These are phyloP conservation scores for Lathyrus tuberosus DNA, from an alignment of 306 rosid genomes.

Conservation along the genomic window DNA sequence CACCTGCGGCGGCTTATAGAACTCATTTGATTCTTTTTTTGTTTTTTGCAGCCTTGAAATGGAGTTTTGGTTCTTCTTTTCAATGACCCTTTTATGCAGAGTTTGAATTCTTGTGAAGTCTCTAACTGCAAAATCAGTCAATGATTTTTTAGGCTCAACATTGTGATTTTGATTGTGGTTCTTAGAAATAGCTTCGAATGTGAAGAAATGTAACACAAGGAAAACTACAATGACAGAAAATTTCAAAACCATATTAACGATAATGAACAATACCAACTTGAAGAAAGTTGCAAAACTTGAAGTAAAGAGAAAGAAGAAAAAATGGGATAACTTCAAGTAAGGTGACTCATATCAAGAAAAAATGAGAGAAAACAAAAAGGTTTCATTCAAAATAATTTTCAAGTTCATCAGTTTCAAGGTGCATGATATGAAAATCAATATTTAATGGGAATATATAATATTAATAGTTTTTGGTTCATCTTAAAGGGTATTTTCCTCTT, in stretches of 20 bases:
- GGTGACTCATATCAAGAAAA: conserved; percentile 8
- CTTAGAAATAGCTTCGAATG: conserved; percentile 36
- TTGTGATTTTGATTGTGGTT: conserved; percentile 44
- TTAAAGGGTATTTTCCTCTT: conserved; percentile 40
- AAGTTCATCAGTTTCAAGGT: conserved; percentile 23
- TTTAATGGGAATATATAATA: conserved; percentile 21
- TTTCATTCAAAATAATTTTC: conserved; percentile 39
- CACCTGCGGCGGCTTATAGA: not conserved
- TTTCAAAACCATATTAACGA: conserved; percentile 41
- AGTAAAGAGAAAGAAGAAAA: not conserved
- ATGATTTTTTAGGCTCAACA: not conserved
- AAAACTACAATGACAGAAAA: conserved; percentile 31
- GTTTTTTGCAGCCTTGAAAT: conserved; percentile 54
- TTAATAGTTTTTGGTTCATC: conserved; percentile 20
- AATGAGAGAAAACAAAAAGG: conserved; percentile 49
- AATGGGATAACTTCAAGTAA: not conserved
- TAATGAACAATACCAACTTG: conserved; percentile 43
- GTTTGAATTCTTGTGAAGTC: conserved; percentile 67
- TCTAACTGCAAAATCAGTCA: conserved; percentile 26
- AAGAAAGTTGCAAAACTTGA: conserved; percentile 23
- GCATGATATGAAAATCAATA: not conserved
- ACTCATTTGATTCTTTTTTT: conserved; percentile 30
- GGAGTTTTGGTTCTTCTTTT: conserved; percentile 53
- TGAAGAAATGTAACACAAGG: conserved; percentile 38
- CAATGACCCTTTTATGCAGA: conserved; percentile 60